Evolutionary conservation across 306 rosid genomes (phyloP), one percentile per base, ranked within the genome.

Genomic region (Psophocarpus tetragonolobus): DNA sequence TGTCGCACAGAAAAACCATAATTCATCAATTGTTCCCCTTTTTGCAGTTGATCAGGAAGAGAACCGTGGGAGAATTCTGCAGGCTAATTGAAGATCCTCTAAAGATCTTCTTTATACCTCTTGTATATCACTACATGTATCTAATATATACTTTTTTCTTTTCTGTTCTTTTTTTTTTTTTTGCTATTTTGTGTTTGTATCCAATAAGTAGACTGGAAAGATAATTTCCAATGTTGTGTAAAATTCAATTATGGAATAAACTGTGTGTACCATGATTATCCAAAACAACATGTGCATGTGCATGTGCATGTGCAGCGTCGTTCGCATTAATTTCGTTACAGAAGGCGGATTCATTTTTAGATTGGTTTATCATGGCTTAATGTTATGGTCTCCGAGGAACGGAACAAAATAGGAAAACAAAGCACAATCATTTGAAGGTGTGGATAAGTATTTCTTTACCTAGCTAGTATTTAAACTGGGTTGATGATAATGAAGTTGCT

Each of bases 41-140:
- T 78, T 87, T 82, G 82, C 97, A 91, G 94, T 73, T 61, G 84
- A 3, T 8, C 92, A 89, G 60, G 95, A 89, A 71, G 90, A 91
- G 80, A 88, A 76, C 61, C 77, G 42, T 47, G 93, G 87, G 82
- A 87, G 96, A 87, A 62, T 88, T 82, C 94, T 92, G 27, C 98
- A 92, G 83, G 35, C 88, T 57, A 92, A 92, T 81, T 92, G 75
- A 84, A 50, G 41, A 68, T 56, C 50, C 33, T 4, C 5, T 8
- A 15, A 27, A 50, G 47, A 58, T 56, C n/a, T 41, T 14, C 44
- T 39, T 69, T 21, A 39, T 30, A 18, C 71, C 39, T 50, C 51
- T 29, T 74, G 82, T 80, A 73, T 62, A 30, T 26, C 3, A 30
- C 38, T 33, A 41, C 35, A 39, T 51, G 74, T 50, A 77, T 51